Conservation (phyloP, 495 filamentous ascomycete species). For the Xylaria venustula region DNA sequence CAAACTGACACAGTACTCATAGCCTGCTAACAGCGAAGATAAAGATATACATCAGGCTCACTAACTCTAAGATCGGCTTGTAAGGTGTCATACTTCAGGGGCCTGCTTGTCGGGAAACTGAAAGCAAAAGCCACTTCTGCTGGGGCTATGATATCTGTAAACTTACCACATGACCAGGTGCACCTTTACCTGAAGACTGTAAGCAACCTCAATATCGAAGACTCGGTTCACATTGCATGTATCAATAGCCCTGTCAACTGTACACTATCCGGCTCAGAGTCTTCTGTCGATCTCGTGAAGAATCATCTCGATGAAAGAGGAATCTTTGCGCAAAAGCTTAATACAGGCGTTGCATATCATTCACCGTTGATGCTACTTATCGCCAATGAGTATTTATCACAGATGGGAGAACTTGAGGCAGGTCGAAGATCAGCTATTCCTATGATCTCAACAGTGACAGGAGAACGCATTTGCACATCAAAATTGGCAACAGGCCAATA, state of each 20-base stretch:
- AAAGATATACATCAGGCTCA: constrained; percentile 37
- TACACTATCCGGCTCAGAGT: constrained; percentile 42
- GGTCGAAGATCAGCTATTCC: constrained; percentile 19
- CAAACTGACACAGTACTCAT: background rate
- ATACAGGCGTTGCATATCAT: constrained; percentile 44
- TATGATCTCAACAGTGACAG: constrained; percentile 35
- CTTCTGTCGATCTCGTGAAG: constrained; percentile 34
- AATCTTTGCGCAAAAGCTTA: constrained; percentile 46
- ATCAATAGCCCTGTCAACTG: constrained; percentile 47
- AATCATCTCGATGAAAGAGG: constrained; percentile 27
- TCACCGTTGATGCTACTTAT: constrained; percentile 38
- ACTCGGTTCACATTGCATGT: constrained; percentile 38
- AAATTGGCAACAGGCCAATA: constrained; percentile 21
- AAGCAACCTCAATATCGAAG: background rate
- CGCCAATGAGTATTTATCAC: constrained; percentile 34
- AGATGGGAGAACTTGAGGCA: constrained; percentile 17
- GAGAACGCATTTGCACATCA: constrained; percentile 15
- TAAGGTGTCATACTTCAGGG: constrained; percentile 44
- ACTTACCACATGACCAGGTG: constrained; percentile 22
- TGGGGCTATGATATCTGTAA: constrained; percentile 43
- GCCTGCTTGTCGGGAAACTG: constrained; percentile 27
- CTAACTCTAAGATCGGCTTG: constrained; percentile 43
- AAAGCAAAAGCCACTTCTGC: constrained; percentile 17
- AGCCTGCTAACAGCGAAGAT: constrained; percentile 15
- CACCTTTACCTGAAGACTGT: constrained; percentile 23